A percentile compares a stretch with the other conserved stretches of the same genome.
These are phyloP conservation scores for Bauhinia variegata DNA, from an alignment of 306 rosid genomes.

Conservation along the genomic window DNA sequence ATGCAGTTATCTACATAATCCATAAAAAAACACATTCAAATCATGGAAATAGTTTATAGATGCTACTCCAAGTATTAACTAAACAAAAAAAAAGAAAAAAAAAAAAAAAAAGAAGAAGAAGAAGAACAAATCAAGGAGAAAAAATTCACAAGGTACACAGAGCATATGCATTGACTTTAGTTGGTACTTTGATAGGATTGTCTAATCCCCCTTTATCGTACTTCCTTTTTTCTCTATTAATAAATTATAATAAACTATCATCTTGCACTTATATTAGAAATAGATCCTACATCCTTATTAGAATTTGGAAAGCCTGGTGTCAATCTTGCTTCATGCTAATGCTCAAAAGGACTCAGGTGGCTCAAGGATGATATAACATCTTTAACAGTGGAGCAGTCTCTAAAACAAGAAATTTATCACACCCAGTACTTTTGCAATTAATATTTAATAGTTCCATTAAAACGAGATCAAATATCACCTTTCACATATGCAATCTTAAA, in stretches of 20 bases:
- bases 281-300: constrained; percentile 1
- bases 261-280: background rate
- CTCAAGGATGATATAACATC: constrained; percentile 3
- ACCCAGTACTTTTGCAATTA: too few relatives aligned
- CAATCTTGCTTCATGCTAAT: background rate
- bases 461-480: too few relatives aligned
- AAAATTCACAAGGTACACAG: background rate
- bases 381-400: constrained; percentile 8
- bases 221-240: background rate
- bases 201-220: constrained; percentile 14
- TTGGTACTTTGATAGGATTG: background rate
- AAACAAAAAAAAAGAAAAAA: background rate
- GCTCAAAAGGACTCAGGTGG: constrained; percentile 15
- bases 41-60: background rate
- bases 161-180: background rate
- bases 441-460: too few relatives aligned
- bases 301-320: constrained; percentile 15
- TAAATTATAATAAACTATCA: background rate
- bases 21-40: too few relatives aligned
- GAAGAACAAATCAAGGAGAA: constrained; percentile 29
- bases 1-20: too few relatives aligned
- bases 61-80: too few relatives aligned
- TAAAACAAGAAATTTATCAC: too few relatives aligned
- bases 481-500: too few relatives aligned
- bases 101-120: background rate